phyloP scores from a whole-genome alignment of 768 basidiomycete genomes.

The Amanita pallidorosea region DNA sequence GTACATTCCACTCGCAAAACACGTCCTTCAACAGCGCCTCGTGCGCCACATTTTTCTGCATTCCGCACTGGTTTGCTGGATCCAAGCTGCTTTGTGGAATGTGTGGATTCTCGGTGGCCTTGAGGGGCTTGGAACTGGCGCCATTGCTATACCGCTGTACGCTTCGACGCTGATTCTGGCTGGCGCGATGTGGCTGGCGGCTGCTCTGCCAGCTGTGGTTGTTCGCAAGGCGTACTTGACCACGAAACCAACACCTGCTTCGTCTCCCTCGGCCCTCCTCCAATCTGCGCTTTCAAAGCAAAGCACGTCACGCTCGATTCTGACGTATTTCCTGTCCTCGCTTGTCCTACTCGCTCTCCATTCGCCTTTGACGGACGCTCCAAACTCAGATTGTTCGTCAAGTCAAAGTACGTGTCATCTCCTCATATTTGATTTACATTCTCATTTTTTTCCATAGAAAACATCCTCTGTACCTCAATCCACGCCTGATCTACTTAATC shows the following conservation, averaged over 20 bases:
- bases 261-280: slow-evolving; percentile 43
- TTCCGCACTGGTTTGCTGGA: slow-evolving; percentile 38
- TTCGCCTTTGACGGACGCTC: slow-evolving; percentile 27
- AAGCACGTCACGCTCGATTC: slow-evolving; percentile 32
- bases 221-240: slow-evolving; percentile 49
- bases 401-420: slow-evolving; percentile 38
- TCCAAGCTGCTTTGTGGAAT: slow-evolving; percentile 26
- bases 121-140: slow-evolving; percentile 16
- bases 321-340: slow-evolving; percentile 38
- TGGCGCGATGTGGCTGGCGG: slow-evolving; percentile 34
- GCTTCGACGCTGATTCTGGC: slow-evolving; percentile 34
- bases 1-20: slow-evolving; percentile 59
- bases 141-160: slow-evolving; percentile 26
- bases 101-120: slow-evolving; percentile 33
- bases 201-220: slow-evolving; percentile 47
- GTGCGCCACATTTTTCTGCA: slow-evolving; percentile 40
- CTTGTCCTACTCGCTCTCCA: slow-evolving; percentile 32
- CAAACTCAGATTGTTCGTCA: slow-evolving; percentile 47
- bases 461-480: slow-evolving; percentile 67
- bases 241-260: slow-evolving; percentile 37
- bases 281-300: slow-evolving; percentile 34
- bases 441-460: slow-evolving; percentile 32
- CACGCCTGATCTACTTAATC: slow-evolving; percentile 50
- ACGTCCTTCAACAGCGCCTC: slow-evolving; percentile 51
- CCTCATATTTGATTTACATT: neutral